Evolutionary conservation across 2,329 filamentous ascomycete genomes (phyloP), one percentile per base, ranked within the genome.

Genomic region (Myrmaecium sp.): DNA sequence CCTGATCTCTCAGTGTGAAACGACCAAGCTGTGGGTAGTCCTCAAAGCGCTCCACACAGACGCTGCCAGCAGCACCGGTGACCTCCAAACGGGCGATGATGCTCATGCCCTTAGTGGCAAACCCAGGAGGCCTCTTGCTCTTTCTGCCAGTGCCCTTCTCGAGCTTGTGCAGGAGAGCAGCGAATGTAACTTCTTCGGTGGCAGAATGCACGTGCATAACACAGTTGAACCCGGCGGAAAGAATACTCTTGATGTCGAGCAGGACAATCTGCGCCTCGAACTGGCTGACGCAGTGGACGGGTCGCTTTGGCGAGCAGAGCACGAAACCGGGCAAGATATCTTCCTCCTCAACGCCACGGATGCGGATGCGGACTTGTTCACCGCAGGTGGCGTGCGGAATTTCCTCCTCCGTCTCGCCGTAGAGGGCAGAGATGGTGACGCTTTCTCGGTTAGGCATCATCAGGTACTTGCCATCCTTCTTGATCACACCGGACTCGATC

Each of bases 221-320:
- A 47, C 89, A 98, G 61, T 94, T 94, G 62, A 93, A 98, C 27
- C 89, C 89, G 12, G 86, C 82, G 6, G 78, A 80, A 20, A 98
- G 65, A 46, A 98, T 98, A 43, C 64, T 83, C 69, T 92, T 94
- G 36, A 98, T 64, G 38, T 98, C 89, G 27, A 98, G 63, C 36
- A 98, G 83, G 32, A 82, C 75, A 46, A 98, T 93, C 58, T 98
- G 91, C 3, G 89, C 91, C 58, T 98, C 91, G 41, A 98, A 98
- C 26, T 74, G 63, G 27, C 66, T 58, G 19, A 98, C 91, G 44
- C 74, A 86, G 60, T 98, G 82, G 13, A 95, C 89, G 17, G 89
- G 69, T 39, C 89, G 75, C 63, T 91, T 92, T 11, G 82, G 80
- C 17, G 83, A 92, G 62, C 89, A 95, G 27, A 98, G 69, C 33